phyloP scores from a whole-genome alignment of 257 asterid genomes.

The Solanum neorickii region DNA sequence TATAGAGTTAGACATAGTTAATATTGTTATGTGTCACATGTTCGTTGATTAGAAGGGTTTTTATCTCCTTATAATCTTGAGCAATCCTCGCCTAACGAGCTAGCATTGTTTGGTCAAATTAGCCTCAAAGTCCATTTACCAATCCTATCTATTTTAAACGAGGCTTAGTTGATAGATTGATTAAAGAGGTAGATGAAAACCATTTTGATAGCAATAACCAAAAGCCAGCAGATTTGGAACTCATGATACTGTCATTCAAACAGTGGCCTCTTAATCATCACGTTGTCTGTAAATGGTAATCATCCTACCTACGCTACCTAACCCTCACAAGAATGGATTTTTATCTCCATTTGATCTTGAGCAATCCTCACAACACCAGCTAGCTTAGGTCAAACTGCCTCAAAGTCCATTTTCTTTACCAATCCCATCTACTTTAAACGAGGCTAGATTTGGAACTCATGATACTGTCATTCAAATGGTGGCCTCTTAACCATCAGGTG shows the following conservation, averaged over 20 bases:
- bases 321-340: not conserved
- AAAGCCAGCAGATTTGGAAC: not conserved
- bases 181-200: not conserved
- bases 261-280: not conserved
- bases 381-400: not conserved
- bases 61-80: not conserved
- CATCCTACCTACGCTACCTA: not conserved
- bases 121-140: not conserved
- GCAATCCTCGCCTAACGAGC: not conserved
- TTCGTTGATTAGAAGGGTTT: not conserved
- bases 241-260: not conserved
- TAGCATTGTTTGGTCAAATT: not conserved
- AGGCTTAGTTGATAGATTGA: not conserved
- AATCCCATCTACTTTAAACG: not conserved
- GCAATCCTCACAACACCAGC: not conserved
- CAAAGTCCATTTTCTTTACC: not conserved
- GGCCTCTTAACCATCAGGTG: not conserved
- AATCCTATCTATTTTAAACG: not conserved
- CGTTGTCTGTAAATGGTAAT: not conserved
- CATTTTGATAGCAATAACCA: not conserved
- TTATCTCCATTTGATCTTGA: not conserved
- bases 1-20: not conserved
- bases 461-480: not conserved
- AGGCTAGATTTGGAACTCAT: not conserved
- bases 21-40: not conserved